phyloP scores from a whole-genome alignment of 2,329 filamentous ascomycete species.

The Plenodomus lindquistii region DNA sequence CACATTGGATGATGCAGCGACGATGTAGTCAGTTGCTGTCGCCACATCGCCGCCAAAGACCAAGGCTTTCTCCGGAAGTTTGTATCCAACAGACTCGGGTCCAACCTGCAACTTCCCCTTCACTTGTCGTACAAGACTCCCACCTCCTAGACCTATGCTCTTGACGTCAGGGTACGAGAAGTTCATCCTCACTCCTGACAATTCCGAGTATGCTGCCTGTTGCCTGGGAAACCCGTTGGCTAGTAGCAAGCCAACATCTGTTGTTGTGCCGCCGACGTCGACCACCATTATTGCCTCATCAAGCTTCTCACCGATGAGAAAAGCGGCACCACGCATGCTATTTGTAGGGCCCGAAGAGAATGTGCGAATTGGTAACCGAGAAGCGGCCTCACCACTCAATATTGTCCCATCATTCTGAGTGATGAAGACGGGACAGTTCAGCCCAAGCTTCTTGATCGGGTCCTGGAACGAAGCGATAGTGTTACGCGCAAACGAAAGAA shows the following conservation, averaged over 20 bases:
- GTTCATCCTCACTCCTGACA: constrained; percentile 67
- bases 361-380: constrained; percentile 54
- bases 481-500: constrained; percentile 51
- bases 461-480: constrained; percentile 52
- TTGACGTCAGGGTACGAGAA: constrained; percentile 59
- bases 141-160: constrained; percentile 63
- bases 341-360: constrained; percentile 59
- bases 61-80: constrained; percentile 57
- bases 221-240: constrained; percentile 67
- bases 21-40: constrained; percentile 62
- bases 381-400: constrained; percentile 52
- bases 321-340: constrained; percentile 57
- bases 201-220: constrained; percentile 63
- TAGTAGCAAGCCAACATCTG: constrained; percentile 65
- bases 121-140: constrained; percentile 56
- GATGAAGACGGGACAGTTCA: constrained; percentile 55
- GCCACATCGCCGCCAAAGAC: constrained; percentile 61
- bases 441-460: constrained; percentile 51
- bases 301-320: constrained; percentile 36
- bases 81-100: constrained; percentile 65
- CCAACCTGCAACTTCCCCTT: constrained; percentile 54
- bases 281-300: constrained; percentile 62
- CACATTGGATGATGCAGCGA: constrained; percentile 42
- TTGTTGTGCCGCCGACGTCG: constrained; percentile 69
- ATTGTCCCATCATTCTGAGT: constrained; percentile 59